phyloP scores from a whole-genome alignment of 345 rosid species.

The Toxicodendron radicans region DNA sequence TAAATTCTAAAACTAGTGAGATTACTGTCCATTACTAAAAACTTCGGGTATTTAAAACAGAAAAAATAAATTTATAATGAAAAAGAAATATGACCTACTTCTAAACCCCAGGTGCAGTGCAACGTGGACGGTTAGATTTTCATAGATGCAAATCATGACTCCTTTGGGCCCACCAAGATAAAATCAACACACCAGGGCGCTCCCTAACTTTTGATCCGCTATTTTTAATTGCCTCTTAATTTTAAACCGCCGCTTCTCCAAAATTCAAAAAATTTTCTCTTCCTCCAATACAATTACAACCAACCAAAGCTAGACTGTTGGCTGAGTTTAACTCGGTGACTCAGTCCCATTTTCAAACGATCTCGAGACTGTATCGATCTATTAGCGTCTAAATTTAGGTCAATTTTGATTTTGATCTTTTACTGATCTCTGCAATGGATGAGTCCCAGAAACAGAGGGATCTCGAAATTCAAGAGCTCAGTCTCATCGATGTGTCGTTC shows the following conservation, averaged over 20 bases:
- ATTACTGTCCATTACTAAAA: no score
- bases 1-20: no score
- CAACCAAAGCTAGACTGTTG: no score
- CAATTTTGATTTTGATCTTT: background rate
- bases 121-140: no score
- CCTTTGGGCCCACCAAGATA: slow-evolving; percentile 2
- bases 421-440: slow-evolving; percentile 43
- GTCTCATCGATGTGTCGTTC: slow-evolving; percentile 75
- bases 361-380: background rate
- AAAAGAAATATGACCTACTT: no score
- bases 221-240: slow-evolving; percentile 2
- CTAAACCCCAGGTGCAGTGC: no score
- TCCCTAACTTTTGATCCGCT: background rate
- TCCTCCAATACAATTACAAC: background rate
- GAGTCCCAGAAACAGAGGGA: slow-evolving; percentile 39
- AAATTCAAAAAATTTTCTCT: slow-evolving; percentile 48
- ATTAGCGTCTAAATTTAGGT: background rate
- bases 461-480: slow-evolving; percentile 44
- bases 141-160: background rate
- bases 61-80: no score
- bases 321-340: background rate
- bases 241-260: slow-evolving; percentile 52
- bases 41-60: no score
- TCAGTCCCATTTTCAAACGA: slow-evolving; percentile 4
- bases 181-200: background rate